A percentile compares a stretch with the other conserved stretches of the same genome.
phyloP scores from a whole-genome alignment of 805 yeast genomes.

The Starmerella gropengiesseri region DNA sequence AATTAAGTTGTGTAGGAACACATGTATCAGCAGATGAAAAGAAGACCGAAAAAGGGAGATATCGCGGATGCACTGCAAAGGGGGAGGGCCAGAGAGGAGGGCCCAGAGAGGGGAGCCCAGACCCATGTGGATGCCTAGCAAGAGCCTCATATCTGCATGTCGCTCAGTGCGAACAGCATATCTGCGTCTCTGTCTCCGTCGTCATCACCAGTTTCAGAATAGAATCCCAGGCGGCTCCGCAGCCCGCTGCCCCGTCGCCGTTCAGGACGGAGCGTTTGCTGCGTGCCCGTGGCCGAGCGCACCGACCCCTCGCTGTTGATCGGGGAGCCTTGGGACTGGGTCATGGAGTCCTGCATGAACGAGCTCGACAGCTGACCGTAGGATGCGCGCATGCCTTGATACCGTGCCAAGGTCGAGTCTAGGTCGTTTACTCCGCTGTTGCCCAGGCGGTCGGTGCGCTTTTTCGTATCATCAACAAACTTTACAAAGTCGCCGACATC shows the following conservation, averaged over 20 bases:
- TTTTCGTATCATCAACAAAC: conserved; percentile 42
- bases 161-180: conserved; percentile 25
- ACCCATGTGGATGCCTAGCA: too few species aligned
- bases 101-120: too few species aligned
- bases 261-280: conserved; percentile 13
- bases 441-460: conserved; percentile 12
- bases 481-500: conserved; percentile 56
- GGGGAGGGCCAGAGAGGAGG: too few species aligned
- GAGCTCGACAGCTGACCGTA: conserved; percentile 31
- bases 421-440: conserved; percentile 3
- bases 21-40: too few species aligned
- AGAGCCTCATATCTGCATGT: conserved; percentile 20
- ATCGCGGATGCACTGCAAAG: too few species aligned
- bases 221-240: conserved; percentile 23
- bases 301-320: neutral
- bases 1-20: too few species aligned
- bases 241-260: conserved; percentile 14
- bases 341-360: conserved; percentile 15
- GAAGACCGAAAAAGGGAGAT: too few species aligned
- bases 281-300: neutral
- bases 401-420: conserved; percentile 28
- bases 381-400: conserved; percentile 29
- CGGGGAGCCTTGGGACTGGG: conserved; percentile 11
- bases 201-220: conserved; percentile 16
- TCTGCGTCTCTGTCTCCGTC: conserved; percentile 20